These are phyloP conservation scores for Tribonema minus DNA, from an alignment of 108 stramenopile species.

Conservation along the genomic window DNA sequence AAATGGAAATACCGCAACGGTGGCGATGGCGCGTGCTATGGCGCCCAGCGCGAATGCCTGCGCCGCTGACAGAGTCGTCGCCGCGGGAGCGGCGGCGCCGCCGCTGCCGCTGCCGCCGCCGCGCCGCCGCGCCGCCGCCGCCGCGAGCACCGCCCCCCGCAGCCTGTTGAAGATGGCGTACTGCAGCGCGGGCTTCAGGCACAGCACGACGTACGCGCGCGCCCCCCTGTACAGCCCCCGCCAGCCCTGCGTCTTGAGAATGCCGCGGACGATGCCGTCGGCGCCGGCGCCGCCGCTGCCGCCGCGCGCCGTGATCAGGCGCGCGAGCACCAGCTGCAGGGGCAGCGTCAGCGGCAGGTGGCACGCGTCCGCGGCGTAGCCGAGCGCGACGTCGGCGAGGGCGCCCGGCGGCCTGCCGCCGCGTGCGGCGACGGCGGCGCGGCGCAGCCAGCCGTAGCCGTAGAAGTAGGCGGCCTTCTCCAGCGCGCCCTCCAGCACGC, in stretches of 20 bases:
- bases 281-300: conserved; percentile 51
- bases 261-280: conserved; percentile 28
- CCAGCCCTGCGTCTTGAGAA: conserved; percentile 50
- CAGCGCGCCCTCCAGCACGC: conserved; percentile 23
- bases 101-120: neutral
- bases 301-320: conserved; percentile 61
- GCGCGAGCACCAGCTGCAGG: conserved; percentile 40
- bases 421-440: conserved; percentile 33
- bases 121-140: neutral
- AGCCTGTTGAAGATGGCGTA: conserved; percentile 85
- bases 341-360: conserved; percentile 83
- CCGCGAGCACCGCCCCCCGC: conserved; percentile 48
- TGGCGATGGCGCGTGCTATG: conserved; percentile 75
- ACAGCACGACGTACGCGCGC: conserved; percentile 75
- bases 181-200: conserved; percentile 86
- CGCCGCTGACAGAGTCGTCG: conserved; percentile 48
- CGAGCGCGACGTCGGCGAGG: conserved; percentile 57
- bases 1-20: conserved; percentile 75
- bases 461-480: conserved; percentile 86
- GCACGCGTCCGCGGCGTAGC: conserved; percentile 73
- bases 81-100: conserved; percentile 1
- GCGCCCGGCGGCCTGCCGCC: conserved; percentile 3
- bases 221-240: conserved; percentile 73
- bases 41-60: conserved; percentile 83
- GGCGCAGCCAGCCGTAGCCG: conserved; percentile 73